Conservation (phyloP, 2,329 filamentous ascomycete genomes). For the Penicillium rolfsii region DNA sequence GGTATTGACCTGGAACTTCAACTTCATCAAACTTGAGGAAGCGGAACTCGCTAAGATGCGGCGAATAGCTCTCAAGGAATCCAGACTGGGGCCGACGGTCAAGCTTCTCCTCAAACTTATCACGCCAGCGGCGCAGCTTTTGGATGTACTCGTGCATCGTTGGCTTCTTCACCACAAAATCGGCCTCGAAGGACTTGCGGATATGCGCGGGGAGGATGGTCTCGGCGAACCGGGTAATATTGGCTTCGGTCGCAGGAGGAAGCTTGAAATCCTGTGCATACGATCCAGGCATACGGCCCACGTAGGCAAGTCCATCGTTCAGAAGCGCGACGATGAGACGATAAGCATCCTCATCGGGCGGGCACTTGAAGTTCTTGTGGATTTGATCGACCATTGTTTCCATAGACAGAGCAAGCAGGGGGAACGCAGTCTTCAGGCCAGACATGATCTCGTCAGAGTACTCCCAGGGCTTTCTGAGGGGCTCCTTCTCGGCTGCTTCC, state of each 20-base stretch:
- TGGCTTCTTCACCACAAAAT: constrained; percentile 93
- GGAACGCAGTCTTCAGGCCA: constrained; percentile 94
- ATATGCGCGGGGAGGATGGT: constrained; percentile 94
- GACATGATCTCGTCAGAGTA: constrained; percentile 95
- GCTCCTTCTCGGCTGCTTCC: constrained; percentile 46
- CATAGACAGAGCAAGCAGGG: constrained; percentile 93
- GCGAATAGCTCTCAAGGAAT: constrained; percentile 82
- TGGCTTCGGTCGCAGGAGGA: constrained; percentile 85
- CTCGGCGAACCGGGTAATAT: constrained; percentile 95
- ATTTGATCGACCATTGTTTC: constrained; percentile 99
- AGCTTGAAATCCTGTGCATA: constrained; percentile 92
- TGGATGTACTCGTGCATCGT: constrained; percentile 99
- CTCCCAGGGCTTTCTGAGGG: constrained; percentile 85
- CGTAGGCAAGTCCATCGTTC: constrained; percentile 92
- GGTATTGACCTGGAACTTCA: constrained; percentile 94
- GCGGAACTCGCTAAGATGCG: constrained; percentile 91
- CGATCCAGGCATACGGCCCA: constrained; percentile 80
- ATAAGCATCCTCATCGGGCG: constrained; percentile 96
- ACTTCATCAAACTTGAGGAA: constrained; percentile 99
- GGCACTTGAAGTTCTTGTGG: constrained; percentile 98
- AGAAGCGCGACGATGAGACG: constrained; percentile 94
- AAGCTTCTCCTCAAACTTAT: constrained; percentile 97
- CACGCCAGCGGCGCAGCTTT: constrained; percentile 91
- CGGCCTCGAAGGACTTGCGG: constrained; percentile 93
- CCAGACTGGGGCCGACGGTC: constrained; percentile 76